phyloP scores from a whole-genome alignment of 352 stramenopile genomes.

The Phytophthora cajani region DNA sequence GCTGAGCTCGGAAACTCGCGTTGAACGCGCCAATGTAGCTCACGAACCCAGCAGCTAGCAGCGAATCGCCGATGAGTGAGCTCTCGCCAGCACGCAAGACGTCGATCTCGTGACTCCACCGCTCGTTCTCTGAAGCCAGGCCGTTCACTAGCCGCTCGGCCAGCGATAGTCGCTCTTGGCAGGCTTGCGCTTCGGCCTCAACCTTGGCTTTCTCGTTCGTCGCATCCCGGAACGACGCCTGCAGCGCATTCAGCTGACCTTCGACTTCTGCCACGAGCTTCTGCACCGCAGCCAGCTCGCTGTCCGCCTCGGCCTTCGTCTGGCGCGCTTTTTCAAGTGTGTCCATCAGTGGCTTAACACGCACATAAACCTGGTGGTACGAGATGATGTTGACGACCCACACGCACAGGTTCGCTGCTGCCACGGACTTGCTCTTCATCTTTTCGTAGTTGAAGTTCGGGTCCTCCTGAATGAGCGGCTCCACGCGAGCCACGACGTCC shows the following conservation, averaged over 20 bases:
- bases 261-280: slow-evolving; percentile 88
- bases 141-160: slow-evolving; percentile 91
- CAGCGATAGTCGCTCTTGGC: slow-evolving; percentile 86
- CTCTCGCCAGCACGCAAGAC: slow-evolving; percentile 71
- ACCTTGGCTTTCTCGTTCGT: slow-evolving; percentile 93
- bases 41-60: slow-evolving; percentile 90
- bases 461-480: slow-evolving; percentile 87
- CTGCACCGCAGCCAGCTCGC: slow-evolving; percentile 81
- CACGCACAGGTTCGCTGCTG: slow-evolving; percentile 91
- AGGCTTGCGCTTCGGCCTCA: slow-evolving; percentile 86
- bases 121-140: slow-evolving; percentile 87
- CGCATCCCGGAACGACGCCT: slow-evolving; percentile 83
- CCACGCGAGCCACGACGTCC: slow-evolving; percentile 86
- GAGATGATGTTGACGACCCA: slow-evolving; percentile 95
- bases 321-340: slow-evolving; percentile 82
- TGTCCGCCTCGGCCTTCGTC: slow-evolving; percentile 82
- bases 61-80: slow-evolving; percentile 87
- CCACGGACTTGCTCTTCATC: slow-evolving; percentile 94
- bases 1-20: slow-evolving; percentile 72
- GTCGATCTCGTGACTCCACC: slow-evolving; percentile 91
- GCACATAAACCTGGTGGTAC: slow-evolving; percentile 93
- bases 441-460: slow-evolving; percentile 94
- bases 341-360: slow-evolving; percentile 96
- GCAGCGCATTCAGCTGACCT: slow-evolving; percentile 73
- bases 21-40: slow-evolving; percentile 94